Base-by-base conservation (phyloP, 2,329 filamentous ascomycete genomes). In the Aaosphaeria arxii region DNA sequence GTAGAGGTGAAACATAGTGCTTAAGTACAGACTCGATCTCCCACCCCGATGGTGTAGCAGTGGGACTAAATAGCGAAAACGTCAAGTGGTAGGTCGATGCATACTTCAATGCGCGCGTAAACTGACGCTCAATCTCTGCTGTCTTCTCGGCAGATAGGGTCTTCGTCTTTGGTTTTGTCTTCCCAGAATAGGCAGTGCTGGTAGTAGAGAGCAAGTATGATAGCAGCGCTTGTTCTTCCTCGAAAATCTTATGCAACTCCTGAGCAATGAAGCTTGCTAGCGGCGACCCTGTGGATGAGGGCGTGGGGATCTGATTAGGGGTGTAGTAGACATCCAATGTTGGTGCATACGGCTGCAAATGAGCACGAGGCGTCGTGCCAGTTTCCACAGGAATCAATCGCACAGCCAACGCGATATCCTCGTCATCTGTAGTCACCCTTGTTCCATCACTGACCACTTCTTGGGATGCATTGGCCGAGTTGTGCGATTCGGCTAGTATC, bases 11-110 rank as follows among this genome's bases (percentile, higher is more conserved):
- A 69, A 99, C 84, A 69, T 95, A 92, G 56, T 88, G 81, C 28
- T 86, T 79, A 7, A 97, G 79, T 0, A 92, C 91, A 33, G 80
- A 73, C 55, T 96, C 88, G 44, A 97, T 89, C 45, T 95, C 89
- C 94, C 94, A 99, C 7, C 86, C 87, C 31, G 88, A 95, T 2
- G 94, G 94, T 0, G 77, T 70, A 1, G 87, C 81, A 1, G 85
- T 85, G 9, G 88, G 87, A 0, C 90, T 94, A 67, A 99, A 97
- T 3, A 99, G 78, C 0, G 94, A 99, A 64, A 99, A 96, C 0
- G 91, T 96, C 30, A 99, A 77, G 66, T 99, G 94, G 67, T 97
- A 99, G 0, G 89, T 95, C 11, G 91, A 85, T 4, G 94, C 87
- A 67, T 96, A 95, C 66, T 92, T 95, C 63, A 97, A 81, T 1